Evolutionary conservation across 305 asterid genomes (phyloP), one percentile per base, ranked within the genome.

Genomic region (Euphrasia arctica): DNA sequence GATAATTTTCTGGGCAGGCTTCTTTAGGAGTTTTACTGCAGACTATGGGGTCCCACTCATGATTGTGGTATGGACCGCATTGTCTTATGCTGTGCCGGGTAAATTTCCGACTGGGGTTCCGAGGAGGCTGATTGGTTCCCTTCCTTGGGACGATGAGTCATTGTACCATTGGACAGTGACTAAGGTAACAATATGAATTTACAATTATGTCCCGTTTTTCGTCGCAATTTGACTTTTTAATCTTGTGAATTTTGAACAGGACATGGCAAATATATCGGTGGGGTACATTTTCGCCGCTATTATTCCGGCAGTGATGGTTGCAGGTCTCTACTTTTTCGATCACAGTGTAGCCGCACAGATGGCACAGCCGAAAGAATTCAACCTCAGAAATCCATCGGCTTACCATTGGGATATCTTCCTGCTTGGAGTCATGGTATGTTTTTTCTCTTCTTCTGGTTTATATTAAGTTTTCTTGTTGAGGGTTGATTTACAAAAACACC

Each of bases 281-380:
- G 74, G 68, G 13, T 82, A 88, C 50, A 74, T 88, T 29, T 81
- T 88, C 51, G 88, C 86, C 4, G 95, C 88, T 14, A 2, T 90
- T 1, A 55, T 90, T 36, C 97, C 96, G 0, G 90, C 95, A 0
- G 47, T 85, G 75, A 88, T 90, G 97, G 72, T 88, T 2, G 86
- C 97, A 0, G 90, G 87, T 27, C 81, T 90, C 1, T 90, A 90
- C 75, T 90, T 90, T 75, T 90, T 90, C 54, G 96, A 90, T 54
- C 96, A 90, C 56, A 81, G 95, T 22, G 97, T 90, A n/a, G 97
- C 97, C 50, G 81, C 95, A 0, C 95, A 90, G 32, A 3, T 90
- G 81, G 87, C 95, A 5, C 96, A 90, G 34, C 96, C 81, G 56
- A 85, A 88, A 75, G 97, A 88, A 48, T 90, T 88, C 74, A 90